phyloP scores from a whole-genome alignment of 1,139 yeast species.

The Meyerozyma athensensis region DNA sequence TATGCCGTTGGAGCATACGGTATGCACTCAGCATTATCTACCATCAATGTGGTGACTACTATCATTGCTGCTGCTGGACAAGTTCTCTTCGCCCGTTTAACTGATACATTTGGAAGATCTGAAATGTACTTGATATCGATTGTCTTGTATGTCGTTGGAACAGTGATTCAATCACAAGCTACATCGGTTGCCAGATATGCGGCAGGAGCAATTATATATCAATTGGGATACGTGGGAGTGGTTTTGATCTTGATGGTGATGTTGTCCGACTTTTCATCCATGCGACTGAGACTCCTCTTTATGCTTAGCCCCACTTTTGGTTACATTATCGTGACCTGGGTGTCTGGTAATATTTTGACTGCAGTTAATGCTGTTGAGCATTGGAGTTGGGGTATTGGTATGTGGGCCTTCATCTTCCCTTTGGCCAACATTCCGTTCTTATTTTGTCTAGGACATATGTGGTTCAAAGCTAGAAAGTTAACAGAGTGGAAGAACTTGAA shows the following conservation, averaged over 20 bases:
- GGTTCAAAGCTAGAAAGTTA: slow-evolving; percentile 29
- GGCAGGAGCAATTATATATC: slow-evolving; percentile 12
- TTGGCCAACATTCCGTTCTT: slow-evolving; percentile 30
- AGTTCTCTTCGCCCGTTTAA: slow-evolving; percentile 13
- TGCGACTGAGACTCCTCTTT: slow-evolving; percentile 14
- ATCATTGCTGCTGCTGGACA: slow-evolving; percentile 16
- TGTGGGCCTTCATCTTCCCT: slow-evolving; percentile 41
- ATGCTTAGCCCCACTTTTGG: slow-evolving; percentile 15
- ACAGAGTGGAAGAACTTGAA: slow-evolving; percentile 28
- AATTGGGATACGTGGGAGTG: slow-evolving; percentile 13
- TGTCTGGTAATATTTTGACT: slow-evolving; percentile 10
- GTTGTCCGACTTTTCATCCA: slow-evolving; percentile 12
- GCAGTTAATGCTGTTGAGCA: slow-evolving; percentile 5
- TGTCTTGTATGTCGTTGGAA: slow-evolving; percentile 8
- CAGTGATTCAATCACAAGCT: slow-evolving; percentile 14
- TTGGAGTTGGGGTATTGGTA: slow-evolving; percentile 34
- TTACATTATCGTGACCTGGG: slow-evolving; percentile 15
- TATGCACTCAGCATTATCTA: slow-evolving; percentile 11
- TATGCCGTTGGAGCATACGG: slow-evolving; percentile 11
- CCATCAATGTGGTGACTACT: slow-evolving; percentile 12
- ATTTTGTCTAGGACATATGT: slow-evolving; percentile 29
- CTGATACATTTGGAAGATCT: slow-evolving; percentile 14
- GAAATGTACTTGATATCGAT: slow-evolving; percentile 10
- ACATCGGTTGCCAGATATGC: slow-evolving; percentile 12
- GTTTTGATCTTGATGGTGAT: slow-evolving; percentile 12